Evolutionary conservation across 2,329 filamentous ascomycete genomes (phyloP), one percentile per base, ranked within the genome.

Genomic region (Nigrograna mackinnonii): DNA sequence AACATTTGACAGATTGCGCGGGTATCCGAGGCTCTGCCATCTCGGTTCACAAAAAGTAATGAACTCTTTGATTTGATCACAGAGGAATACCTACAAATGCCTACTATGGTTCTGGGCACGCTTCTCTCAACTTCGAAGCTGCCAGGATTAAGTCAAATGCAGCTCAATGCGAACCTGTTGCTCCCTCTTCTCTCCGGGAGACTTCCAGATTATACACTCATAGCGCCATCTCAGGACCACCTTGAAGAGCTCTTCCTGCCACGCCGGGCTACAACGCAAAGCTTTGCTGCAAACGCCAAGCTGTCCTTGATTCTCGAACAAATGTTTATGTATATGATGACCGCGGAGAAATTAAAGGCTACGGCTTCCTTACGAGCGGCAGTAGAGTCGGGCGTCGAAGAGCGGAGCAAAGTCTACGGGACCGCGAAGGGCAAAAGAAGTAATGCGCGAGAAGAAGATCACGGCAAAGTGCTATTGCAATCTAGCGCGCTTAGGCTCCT

Each of bases 31-130:
- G 44, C 41, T 9, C 42, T 68, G 1, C 70, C 76, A 0, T 69
- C 67, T 3, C 67, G 70, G 28, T 77, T 79, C 43, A 69, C 85
- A 2, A 69, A 72, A 22, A 64, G 80, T 5, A 69, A 76, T 12
- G 76, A 79, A 26, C 75, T 89, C 14, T 85, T 84, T 58, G 77
- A 82, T 50, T 73, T 78, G 24, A 79, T 82, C 51, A 76, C 79
- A 22, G 75, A 80, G 37, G 73, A 74, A 41, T 66, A 87, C 45
- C 17, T 38, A 17, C 73, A 76, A n/a, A 69, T 85, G 1, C 79
- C 84, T 0, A 69, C 86, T 2, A 66, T 75, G 1, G 64, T 78
- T 16, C 87, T 87, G 53, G 67, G 76, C 5, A 68, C 79, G 1
- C 78, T 87, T 50, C 60, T 83, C 5, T 70, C 74, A 49, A 68